Base-by-base conservation (phyloP, 2,329 filamentous ascomycete species). In the Massarina eburnea region DNA sequence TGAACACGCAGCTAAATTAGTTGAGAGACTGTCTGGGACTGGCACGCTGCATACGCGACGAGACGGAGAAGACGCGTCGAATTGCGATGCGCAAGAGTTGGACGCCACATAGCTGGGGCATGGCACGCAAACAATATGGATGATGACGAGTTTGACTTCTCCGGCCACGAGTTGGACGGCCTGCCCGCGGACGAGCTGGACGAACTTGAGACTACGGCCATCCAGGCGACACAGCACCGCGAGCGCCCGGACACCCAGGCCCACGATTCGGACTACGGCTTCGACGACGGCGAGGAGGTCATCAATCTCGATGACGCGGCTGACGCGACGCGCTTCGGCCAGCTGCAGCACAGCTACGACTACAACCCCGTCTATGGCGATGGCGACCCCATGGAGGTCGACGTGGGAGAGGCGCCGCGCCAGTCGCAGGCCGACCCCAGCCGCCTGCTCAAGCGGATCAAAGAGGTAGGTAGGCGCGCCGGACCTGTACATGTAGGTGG, bases 121-220 rank as follows among this genome's bases (percentile, higher is more conserved):
- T 62, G 57, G 41, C 35, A 20, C 36, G 61, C 57, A 33, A 60
- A 49, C 43, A n/a, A n/a, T n/a, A 64, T 64, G 57, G 54, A 63
- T 43, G 53, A 75, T 50, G 71, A 75, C 52, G 73, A 77, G 47
- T 74, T 73, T 48, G 73, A 71, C 59, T 72, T 68, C 41, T 59
- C 61, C 52, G 74, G 75, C 63, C 66, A 72, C 54, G 74, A 71
- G 58, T 61, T 78, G 43, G 73, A 75, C 54, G 65, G 67, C 49
- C 64, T 78, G 36, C 73, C 75, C 26, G 66, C 68, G 41, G 71
- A 74, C 52, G 67, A 73, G 20, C 64, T 78, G 27, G 63, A 70
- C 29, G 66, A 74, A 45, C 68, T 78, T 19, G 76, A 78, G 58
- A 64, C 68, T 33, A 67, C 62, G 36, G 76, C 76, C 42, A 49